phyloP scores from a whole-genome alignment of 345 rosid species.

The Populus pruinosa region DNA sequence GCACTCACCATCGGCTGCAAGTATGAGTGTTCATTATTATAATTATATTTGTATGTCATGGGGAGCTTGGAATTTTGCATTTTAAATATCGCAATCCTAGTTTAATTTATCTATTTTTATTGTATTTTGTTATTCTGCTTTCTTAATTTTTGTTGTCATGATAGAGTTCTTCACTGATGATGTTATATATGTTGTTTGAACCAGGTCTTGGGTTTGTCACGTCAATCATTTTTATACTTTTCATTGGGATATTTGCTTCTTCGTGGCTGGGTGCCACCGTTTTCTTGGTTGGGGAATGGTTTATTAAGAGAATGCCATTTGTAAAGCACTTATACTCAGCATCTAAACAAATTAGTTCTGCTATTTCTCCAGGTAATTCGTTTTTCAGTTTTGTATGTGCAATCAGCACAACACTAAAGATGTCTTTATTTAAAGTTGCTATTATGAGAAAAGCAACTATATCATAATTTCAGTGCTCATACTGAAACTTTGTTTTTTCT shows the following conservation, averaged over 20 bases:
- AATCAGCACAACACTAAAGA: background rate
- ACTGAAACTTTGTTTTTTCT: background rate
- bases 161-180: background rate
- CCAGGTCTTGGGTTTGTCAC: constrained; percentile 85
- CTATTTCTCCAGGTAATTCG: constrained; percentile 74
- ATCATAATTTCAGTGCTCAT: too few relatives aligned
- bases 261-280: constrained; percentile 83
- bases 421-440: too few relatives aligned
- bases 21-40: too few relatives aligned
- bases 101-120: too few relatives aligned
- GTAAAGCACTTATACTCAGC: constrained; percentile 74
- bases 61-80: too few relatives aligned
- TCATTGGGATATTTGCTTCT: constrained; percentile 77
- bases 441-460: too few relatives aligned
- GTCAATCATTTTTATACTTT: constrained; percentile 63
- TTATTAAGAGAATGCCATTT: constrained; percentile 78
- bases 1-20: too few relatives aligned
- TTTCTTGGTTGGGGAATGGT: constrained; percentile 79
- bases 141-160: background rate
- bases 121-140: background rate
- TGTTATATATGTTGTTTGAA: constrained; percentile 14
- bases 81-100: too few relatives aligned
- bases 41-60: too few relatives aligned
- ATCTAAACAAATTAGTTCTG: constrained; percentile 81
- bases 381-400: background rate